A percentile compares a stretch with the other conserved stretches of the same genome.
These are phyloP conservation scores for Ganoderma lucidum DNA, from an alignment of 1,284 basidiomycete genomes.

Conservation along the genomic window DNA sequence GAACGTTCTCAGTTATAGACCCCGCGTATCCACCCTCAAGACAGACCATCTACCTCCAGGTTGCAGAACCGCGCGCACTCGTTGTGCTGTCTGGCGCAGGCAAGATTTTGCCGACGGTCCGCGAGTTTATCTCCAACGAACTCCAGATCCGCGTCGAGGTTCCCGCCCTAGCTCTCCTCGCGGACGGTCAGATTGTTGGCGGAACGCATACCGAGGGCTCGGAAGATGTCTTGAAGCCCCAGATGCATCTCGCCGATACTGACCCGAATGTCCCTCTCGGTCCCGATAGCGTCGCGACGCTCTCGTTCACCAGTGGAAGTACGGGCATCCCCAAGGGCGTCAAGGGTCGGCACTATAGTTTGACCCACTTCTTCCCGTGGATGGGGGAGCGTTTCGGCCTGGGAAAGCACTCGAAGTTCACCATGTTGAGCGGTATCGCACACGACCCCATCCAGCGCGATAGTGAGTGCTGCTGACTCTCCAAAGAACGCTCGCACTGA, in stretches of 20 bases:
- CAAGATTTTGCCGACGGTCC: constrained; percentile 81
- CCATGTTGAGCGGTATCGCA: constrained; percentile 99
- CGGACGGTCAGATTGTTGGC: constrained; percentile 73
- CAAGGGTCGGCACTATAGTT: constrained; percentile 91
- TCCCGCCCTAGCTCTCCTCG: constrained; percentile 84
- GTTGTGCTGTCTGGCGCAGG: constrained; percentile 95
- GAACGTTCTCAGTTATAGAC: constrained; percentile 98
- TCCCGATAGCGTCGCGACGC: constrained; percentile 94
- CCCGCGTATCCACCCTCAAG: constrained; percentile 96
- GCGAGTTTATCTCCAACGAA: constrained; percentile 85
- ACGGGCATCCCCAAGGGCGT: constrained; percentile 99
- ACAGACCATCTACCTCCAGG: constrained; percentile 96
- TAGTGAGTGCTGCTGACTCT: constrained; percentile 65
- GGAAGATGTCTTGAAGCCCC: constrained; percentile 62
- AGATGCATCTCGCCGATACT: constrained; percentile 62
- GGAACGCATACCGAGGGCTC: constrained; percentile 37
- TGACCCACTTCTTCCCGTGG: constrained; percentile 99
- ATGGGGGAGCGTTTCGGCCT: constrained; percentile 94
- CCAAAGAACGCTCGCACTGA: constrained; percentile 13
- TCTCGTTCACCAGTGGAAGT: constrained; percentile 97
- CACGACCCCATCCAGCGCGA: constrained; percentile 99
- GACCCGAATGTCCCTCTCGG: constrained; percentile 89
- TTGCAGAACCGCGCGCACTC: constrained; percentile 93
- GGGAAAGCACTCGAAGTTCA: constrained; percentile 84
- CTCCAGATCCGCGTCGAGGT: constrained; percentile 93